Conservation (phyloP, 306 rosid species). For the Sesbania bispinosa region DNA sequence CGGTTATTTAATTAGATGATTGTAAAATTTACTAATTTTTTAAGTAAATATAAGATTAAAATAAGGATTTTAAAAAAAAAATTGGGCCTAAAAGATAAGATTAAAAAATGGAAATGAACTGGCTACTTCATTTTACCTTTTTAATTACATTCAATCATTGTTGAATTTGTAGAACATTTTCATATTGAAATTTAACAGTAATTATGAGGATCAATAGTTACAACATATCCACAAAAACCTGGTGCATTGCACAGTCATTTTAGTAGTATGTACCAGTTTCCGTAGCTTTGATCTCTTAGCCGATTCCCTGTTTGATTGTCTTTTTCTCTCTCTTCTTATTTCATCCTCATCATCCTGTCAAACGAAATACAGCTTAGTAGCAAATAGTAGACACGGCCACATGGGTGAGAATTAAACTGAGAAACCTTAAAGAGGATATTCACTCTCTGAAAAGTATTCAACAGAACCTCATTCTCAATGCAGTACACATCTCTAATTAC, state of each 20-base stretch:
- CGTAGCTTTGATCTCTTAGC: slow-evolving; percentile 59
- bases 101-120: background rate
- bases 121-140: background rate
- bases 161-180: background rate
- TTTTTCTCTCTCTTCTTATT: slow-evolving; percentile 48
- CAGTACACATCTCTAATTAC: background rate
- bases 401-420: background rate
- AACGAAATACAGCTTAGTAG: slow-evolving; percentile 11
- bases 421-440: background rate
- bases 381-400: background rate
- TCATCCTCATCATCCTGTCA: slow-evolving; percentile 51
- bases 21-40: no score
- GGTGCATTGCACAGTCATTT: background rate
- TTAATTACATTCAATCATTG: background rate
- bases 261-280: slow-evolving; percentile 43
- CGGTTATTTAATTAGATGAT: no score
- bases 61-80: background rate
- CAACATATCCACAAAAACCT: background rate
- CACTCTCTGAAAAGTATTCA: background rate
- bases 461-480: background rate
- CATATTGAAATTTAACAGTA: slow-evolving; percentile 4
- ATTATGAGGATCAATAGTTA: slow-evolving; percentile 1
- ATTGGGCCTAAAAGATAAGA: background rate
- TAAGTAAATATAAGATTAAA: background rate
- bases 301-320: slow-evolving; percentile 57